Evolutionary conservation across 1,139 yeast species (phyloP), one percentile per base, ranked within the genome.

Genomic region (Suhomyces choctaworum): DNA sequence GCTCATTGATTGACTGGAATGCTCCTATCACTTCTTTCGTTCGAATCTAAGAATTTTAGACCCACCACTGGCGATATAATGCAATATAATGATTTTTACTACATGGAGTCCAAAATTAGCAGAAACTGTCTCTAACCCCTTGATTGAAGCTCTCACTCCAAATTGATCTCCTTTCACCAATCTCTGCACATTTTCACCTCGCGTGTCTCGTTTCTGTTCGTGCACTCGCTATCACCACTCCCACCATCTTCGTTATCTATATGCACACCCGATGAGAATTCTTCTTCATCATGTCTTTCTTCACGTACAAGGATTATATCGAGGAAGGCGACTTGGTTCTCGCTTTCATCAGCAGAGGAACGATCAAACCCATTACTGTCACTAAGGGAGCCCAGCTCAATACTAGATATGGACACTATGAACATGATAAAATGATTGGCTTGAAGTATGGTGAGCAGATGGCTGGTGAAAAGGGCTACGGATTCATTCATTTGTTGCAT

Each of bases 351-450:
- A 82, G 92, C 28, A 71, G 98, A 50, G 82, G 80, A 23, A 76
- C 81, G 45, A 76, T 88, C 45, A 87, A 86, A 54, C 95, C 97
- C 0, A 63, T 90, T 26, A 69, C 66, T 3, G 77, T 89, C 17
- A 72, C 71, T 28, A 56, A 62, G 25, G 88, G 82, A 6, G 82
- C 75, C 36, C 63, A 61, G 14, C 66, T 92, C 46, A 86, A 88
- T 57, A 89, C 97, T 7, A 68, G 96, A 45, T 94, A 82, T 58
- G 99, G 99, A 7, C 74, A 82, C 20, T 94, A 87, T 56, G 85
- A 82, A 15, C 97, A 92, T 54, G 73, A 75, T 34, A 66, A 75
- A 26, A 89, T 94, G 86, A 78, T 94, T 39, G 96, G 96, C 2
- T 64, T 75, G 56, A 73, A 69, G 45, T 92, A 76, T 59, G 99